Conservation (phyloP, 208 protist species). For the Trichomonas gallinae region DNA sequence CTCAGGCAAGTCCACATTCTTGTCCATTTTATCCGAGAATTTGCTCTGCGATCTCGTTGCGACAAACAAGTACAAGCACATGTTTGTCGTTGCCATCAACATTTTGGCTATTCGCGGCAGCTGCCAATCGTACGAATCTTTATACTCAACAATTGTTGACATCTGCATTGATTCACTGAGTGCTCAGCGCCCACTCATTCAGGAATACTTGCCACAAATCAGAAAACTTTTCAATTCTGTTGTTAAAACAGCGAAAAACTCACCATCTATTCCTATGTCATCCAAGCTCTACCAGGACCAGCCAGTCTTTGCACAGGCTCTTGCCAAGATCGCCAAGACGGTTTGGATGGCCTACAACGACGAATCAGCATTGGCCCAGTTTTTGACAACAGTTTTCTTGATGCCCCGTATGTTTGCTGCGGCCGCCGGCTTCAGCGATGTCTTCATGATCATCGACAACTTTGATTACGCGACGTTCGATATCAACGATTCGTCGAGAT, state of each 20-base stretch:
- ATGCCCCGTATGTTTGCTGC: not conserved
- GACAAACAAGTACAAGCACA: not conserved
- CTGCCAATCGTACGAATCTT: not conserved
- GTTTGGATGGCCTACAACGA: not conserved
- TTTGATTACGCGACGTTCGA: not conserved
- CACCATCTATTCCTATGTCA: not conserved
- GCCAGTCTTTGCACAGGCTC: not conserved
- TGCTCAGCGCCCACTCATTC: not conserved
- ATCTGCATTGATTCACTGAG: not conserved
- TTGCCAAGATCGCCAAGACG: not conserved
- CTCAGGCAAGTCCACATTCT: not conserved
- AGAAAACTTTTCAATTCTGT: not conserved
- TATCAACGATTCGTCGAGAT: not conserved
- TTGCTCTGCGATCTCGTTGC: not conserved
- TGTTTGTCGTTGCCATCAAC: not conserved
- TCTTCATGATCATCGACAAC: not conserved
- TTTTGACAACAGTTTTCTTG: not conserved
- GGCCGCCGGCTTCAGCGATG: not conserved
- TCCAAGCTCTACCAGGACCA: not conserved
- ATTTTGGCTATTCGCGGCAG: not conserved
- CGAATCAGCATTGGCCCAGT: not conserved
- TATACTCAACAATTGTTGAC: not conserved
- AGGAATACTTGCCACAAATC: not conserved
- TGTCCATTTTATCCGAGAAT: not conserved
- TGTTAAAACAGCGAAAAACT: not conserved